Conservation (phyloP, 148 eudicot genomes). For the Cornus florida region DNA sequence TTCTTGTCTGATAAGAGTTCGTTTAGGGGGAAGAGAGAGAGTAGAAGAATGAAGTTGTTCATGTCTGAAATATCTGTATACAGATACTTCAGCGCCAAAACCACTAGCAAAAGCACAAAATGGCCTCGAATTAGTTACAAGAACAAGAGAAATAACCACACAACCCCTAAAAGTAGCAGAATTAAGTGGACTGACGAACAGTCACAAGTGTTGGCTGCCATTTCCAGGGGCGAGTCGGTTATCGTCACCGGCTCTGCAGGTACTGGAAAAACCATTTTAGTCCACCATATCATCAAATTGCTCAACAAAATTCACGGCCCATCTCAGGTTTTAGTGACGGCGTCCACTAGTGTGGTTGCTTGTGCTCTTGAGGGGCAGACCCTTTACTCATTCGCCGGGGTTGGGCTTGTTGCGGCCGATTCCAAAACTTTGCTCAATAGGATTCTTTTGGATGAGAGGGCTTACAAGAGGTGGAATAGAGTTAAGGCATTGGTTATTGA, state of each 20-base stretch:
- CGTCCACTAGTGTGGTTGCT: slow-evolving; percentile 70
- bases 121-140: neutral
- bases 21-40: neutral
- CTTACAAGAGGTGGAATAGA: slow-evolving; percentile 45
- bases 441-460: slow-evolving; percentile 32
- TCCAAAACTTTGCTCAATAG: slow-evolving; percentile 22
- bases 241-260: slow-evolving; percentile 77
- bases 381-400: slow-evolving; percentile 76
- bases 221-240: slow-evolving; percentile 45
- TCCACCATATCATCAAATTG: slow-evolving; percentile 36
- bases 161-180: too few species aligned
- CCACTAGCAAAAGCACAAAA: neutral
- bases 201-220: slow-evolving; percentile 30
- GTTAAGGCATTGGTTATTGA: slow-evolving; percentile 64
- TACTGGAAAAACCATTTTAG: slow-evolving; percentile 59
- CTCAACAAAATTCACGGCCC: slow-evolving; percentile 47
- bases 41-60: slow-evolving; percentile 19
- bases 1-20: too few species aligned
- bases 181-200: slow-evolving; percentile 55
- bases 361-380: slow-evolving; percentile 74
- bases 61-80: slow-evolving; percentile 5
- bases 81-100: slow-evolving; percentile 21
- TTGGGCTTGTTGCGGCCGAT: slow-evolving; percentile 46
- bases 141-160: slow-evolving; percentile 21
- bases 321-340: slow-evolving; percentile 49